phyloP scores from a whole-genome alignment of 169 alveolate genomes.

The Theileria luwenshuni region DNA sequence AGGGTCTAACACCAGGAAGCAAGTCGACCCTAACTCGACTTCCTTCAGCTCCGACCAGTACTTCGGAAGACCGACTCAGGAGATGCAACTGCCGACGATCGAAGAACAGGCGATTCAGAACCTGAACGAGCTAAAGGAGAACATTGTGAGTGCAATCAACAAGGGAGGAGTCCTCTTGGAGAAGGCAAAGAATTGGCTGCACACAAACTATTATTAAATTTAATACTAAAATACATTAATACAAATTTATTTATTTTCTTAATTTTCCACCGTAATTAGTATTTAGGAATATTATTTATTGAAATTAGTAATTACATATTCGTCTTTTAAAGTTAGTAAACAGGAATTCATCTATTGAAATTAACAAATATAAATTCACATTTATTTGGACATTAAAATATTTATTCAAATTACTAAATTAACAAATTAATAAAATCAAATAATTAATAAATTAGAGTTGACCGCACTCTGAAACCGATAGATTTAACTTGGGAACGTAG shows the following conservation, averaged over 20 bases:
- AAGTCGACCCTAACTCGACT: conserved; percentile 57
- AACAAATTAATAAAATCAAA: too few species aligned
- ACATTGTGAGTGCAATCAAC: conserved; percentile 69
- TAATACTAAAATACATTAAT: neutral
- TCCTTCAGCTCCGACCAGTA: conserved; percentile 74
- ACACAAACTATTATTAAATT: conserved; percentile 9
- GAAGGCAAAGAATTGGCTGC: conserved; percentile 79
- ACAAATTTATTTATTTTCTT: too few species aligned
- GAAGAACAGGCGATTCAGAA: conserved; percentile 77
- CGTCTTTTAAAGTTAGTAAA: too few species aligned
- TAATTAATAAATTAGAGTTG: conserved; percentile 56
- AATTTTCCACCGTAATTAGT: too few species aligned
- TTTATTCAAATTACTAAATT: too few species aligned
- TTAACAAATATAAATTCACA: too few species aligned
- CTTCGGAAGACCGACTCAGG: conserved; percentile 65
- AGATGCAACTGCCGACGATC: conserved; percentile 56
- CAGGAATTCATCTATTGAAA: too few species aligned
- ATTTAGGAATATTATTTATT: too few species aligned
- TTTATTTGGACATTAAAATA: too few species aligned
- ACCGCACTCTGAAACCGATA: conserved; percentile 74
- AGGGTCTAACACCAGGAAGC: neutral
- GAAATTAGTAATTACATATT: too few species aligned
- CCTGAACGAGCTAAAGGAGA: conserved; percentile 73
- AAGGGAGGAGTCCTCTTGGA: conserved; percentile 72
- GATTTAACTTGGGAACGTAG: conserved; percentile 75